Evolutionary conservation across 2,329 filamentous ascomycete genomes (phyloP), one percentile per base, ranked within the genome.

Genomic region (Colletotrichum neosansevieriae): DNA sequence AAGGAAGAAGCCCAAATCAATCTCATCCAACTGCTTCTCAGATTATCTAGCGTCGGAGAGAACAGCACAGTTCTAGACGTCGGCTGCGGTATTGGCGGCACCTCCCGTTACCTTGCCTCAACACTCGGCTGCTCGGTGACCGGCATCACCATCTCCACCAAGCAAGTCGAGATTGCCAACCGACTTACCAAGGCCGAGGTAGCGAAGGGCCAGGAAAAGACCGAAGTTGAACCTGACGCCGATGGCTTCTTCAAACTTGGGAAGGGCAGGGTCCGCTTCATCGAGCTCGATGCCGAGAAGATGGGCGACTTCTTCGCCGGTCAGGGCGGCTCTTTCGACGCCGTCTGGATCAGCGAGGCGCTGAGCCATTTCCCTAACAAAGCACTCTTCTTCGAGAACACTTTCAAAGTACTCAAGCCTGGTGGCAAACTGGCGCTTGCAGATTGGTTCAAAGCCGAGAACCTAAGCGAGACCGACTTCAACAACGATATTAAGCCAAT

Each of bases 321-420:
- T 2, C 76, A 77, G 38, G 73, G 74, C 34, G 75, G 73, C 56
- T 74, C 71, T 2, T 89, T 89, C 71, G 86, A 89, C 71, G 82
- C 80, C 49, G 86, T 89, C 21, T 90, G 87, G 87, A 88, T 89
- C 74, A 87, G 85, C 56, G 87, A 89, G 75, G 87, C 87, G 2
- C 81, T 89, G 67, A 88, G 85, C 71, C 87, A 89, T 75, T 83
- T 89, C 65, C 86, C 86, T 0, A 82, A 89, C 73, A 89, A 89
- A 75, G 77, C 80, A 2, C 76, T 88, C 2, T 89, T 89, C 77
- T 89, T 89, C 73, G 75, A 76, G 29, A 89, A 88, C 69, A 82
- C 84, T 1, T 77, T 78, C 34, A 77, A 76, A 53, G 77, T 89
- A 38, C 76, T 90, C 57, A 83, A 79, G 42, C 65, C 77, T 0